Base-by-base conservation (phyloP, 768 basidiomycete species). In the Pleurotus platypus region DNA sequence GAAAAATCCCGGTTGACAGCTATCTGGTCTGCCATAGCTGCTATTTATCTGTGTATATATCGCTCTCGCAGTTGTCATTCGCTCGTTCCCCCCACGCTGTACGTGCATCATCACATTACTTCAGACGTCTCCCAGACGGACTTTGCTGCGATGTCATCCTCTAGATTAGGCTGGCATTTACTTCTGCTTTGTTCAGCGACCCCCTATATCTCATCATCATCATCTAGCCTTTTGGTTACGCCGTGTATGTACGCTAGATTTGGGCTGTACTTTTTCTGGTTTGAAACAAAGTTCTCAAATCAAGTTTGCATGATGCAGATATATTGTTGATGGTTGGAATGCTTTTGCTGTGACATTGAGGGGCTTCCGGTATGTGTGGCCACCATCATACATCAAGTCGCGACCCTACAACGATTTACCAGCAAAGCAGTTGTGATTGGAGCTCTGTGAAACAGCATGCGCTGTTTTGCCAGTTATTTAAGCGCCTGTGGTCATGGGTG, bases 21-120 rank as follows among this genome's bases (percentile, higher is more conserved):
- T 6, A n/a, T 40, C 20, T 37, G 1, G 12, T 39, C 9, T 20
- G 3, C n/a, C 8, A 2, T 22, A 12, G 38, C 35, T 9, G 51
- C 51, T 54, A 54, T 54, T 54, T 54, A 54, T 54, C 24, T 12
- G 51, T 40, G 51, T 54, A 26, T 54, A 40, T 54, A 40, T 40
- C 20, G 9, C 22, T 39, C 15, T 15, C 51, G n/a, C 51, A 45
- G n/a, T 22, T 45, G 42, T 39, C 51, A 13, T 39, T 6, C 30
- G n/a, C 6, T 37, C 22, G 22, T 50, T 9, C 26, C 11, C 30
- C 30, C 30, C 30, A 35, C 30, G 30, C 8, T 35, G 4, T 35
- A 35, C 38, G 30, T 22, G 38, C n/a, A 35, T 38, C 18, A 16
- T 35, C 7, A n/a, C 26, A 50, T n/a, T 45, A 22, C 43, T 45